phyloP scores from a whole-genome alignment of 768 basidiomycete species.

The Kwoniella sp. region DNA sequence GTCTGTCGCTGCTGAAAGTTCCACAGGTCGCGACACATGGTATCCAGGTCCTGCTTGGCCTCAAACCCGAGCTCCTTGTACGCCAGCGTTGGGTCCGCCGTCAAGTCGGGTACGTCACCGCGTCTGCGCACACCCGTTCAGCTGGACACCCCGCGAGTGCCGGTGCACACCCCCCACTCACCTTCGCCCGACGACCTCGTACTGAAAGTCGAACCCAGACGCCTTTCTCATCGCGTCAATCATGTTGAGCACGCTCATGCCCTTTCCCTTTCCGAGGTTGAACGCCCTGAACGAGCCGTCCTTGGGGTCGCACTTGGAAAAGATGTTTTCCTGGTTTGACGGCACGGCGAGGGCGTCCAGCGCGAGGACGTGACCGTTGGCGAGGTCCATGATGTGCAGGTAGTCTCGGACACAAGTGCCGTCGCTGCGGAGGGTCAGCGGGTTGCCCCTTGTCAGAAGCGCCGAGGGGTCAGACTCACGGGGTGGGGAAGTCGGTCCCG shows the following conservation, averaged over 20 bases:
- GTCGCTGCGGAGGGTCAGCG: conserved; percentile 57
- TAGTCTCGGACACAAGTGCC: conserved; percentile 94
- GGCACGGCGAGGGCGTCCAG: conserved; percentile 68
- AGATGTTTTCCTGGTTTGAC: conserved; percentile 57
- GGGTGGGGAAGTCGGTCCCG: conserved; percentile 94
- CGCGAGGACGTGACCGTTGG: conserved; percentile 87
- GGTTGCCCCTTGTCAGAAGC: background rate
- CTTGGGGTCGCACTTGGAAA: conserved; percentile 55
- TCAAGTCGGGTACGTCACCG: conserved; percentile 94
- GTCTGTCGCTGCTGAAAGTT: conserved; percentile 97
- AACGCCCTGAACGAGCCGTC: conserved; percentile 76
- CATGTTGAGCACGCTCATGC: conserved; percentile 89
- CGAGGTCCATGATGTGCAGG: conserved; percentile 75
- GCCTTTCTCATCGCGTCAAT: conserved; percentile 90
- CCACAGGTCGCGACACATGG: conserved; percentile 96
- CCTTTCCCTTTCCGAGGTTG: conserved; percentile 91
- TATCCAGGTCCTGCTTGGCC: conserved; percentile 71
- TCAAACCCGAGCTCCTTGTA: conserved; percentile 89
- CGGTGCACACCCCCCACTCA: conserved; percentile 56
- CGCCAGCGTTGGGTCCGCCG: conserved; percentile 85
- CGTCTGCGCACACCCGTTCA: conserved; percentile 7
- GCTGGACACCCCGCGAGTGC: background rate
- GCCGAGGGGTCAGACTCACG: conserved; percentile 43
- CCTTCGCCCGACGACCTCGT: conserved; percentile 86
- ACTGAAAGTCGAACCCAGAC: conserved; percentile 80